Evolutionary conservation across 805 yeast species (phyloP).

Genomic region (Saccharomyces kudriavzevii): DNA sequence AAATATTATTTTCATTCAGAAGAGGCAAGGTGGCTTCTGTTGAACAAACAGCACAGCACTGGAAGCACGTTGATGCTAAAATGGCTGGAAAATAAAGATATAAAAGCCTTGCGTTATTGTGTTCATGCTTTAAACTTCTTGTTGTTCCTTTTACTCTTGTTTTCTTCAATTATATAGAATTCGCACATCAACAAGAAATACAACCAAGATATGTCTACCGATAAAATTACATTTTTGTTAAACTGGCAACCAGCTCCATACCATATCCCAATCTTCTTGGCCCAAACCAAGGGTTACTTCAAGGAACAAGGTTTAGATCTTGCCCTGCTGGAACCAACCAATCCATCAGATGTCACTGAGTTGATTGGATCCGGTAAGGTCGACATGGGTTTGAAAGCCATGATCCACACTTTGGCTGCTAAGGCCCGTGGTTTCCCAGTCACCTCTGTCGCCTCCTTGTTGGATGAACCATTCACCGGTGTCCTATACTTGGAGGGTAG

Average conservation of each 20-base stretch:
- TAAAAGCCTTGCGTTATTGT: not conserved
- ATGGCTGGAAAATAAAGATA: not conserved
- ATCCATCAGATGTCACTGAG: constrained; percentile 52
- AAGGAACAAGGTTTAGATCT: constrained; percentile 43
- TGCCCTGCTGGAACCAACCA: constrained; percentile 47
- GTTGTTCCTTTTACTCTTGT: not conserved
- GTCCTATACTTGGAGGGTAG: constrained; percentile 42
- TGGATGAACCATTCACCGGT: constrained; percentile 54
- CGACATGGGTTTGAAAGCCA: constrained; percentile 53
- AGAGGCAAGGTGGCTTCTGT: not conserved
- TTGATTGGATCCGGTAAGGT: constrained; percentile 49
- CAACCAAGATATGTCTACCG: constrained; percentile 34
- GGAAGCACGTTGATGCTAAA: not conserved
- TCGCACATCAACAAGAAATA: not conserved
- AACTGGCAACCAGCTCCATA: constrained; percentile 52
- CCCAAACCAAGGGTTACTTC: constrained; percentile 44
- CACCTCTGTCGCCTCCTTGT: constrained; percentile 45
- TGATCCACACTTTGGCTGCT: constrained; percentile 54
- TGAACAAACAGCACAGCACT: no score
- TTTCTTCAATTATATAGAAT: not conserved
- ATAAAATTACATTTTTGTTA: constrained; percentile 43
- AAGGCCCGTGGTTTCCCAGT: constrained; percentile 52
- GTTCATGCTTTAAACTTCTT: not conserved
- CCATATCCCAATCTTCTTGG: constrained; percentile 46
- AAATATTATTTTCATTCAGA: not conserved